These are phyloP conservation scores for Oldenlandia corymbosa DNA, from an alignment of 257 asterid genomes.

Conservation along the genomic window DNA sequence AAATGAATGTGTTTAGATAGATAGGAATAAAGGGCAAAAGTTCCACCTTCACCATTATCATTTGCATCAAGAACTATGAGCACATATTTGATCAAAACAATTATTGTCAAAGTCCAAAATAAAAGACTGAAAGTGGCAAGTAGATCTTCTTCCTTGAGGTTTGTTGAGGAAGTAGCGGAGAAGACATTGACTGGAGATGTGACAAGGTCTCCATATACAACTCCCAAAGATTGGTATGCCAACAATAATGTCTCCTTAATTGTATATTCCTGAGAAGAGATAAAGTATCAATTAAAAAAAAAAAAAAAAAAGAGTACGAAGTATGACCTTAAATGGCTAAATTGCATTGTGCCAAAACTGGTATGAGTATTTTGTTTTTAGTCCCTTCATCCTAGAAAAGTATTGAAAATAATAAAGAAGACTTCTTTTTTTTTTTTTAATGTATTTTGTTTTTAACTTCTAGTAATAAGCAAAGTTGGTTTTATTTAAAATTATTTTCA, in stretches of 20 bases:
- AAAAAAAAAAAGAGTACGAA: too few species aligned
- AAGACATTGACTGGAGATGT: constrained; percentile 59
- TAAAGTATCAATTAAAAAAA: too few species aligned
- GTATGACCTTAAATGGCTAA: too few species aligned
- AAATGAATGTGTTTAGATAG: constrained; percentile 12
- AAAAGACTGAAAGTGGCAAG: constrained; percentile 22
- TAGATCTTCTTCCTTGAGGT: constrained; percentile 21
- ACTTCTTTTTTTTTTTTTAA: too few species aligned
- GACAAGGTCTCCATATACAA: constrained; percentile 39
- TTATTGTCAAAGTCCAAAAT: constrained; percentile 22
- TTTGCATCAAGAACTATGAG: constrained; percentile 27
- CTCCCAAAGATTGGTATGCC: constrained; percentile 33
- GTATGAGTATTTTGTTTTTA: too few species aligned
- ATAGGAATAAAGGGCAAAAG: constrained; percentile 18
- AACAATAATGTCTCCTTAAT: constrained; percentile 35
- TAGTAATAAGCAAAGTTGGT: too few species aligned
- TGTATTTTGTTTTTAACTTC: too few species aligned
- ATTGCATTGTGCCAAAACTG: too few species aligned
- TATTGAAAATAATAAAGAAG: too few species aligned
- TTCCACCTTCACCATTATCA: constrained; percentile 36
- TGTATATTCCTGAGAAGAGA: constrained; percentile 28
- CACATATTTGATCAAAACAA: constrained; percentile 21
- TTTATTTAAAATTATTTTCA: too few species aligned
- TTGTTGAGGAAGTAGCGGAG: neutral
- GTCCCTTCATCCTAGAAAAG: too few species aligned